Percentiles rank a stretch among this genome's conserved stretches.
These are phyloP conservation scores for Ambrosia hybrid DNA, from an alignment of 140 eudicot genomes.

Conservation along the genomic window DNA sequence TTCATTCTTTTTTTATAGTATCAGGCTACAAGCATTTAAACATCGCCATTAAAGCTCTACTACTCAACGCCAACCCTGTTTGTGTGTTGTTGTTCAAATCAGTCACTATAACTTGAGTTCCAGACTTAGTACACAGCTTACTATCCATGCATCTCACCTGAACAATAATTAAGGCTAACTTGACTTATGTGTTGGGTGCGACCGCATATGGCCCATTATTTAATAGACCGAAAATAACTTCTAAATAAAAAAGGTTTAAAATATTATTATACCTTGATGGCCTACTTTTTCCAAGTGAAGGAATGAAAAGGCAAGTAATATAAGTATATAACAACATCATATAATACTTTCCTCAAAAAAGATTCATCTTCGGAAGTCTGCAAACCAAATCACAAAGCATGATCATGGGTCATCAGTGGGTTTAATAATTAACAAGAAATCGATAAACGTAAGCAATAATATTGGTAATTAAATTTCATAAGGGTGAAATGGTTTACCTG, in stretches of 20 bases:
- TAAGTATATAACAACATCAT: conserved; percentile 41
- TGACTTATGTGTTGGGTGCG: no score
- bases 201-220: no score
- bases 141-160: no score
- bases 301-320: conserved; percentile 64
- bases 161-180: no score
- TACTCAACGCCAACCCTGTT: no score
- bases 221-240: no score
- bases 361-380: conserved; percentile 61
- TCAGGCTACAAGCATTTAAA: no score
- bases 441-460: background rate
- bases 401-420: background rate
- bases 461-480: background rate
- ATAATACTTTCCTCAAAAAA: conserved; percentile 50
- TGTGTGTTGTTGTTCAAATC: no score
- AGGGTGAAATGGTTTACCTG: no score
- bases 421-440: background rate
- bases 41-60: no score
- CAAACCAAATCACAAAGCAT: conserved; percentile 26
- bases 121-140: no score
- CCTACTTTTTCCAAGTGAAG: conserved; percentile 44
- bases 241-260: background rate
- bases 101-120: no score
- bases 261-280: conserved; percentile 43
- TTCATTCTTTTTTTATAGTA: background rate